Base-by-base conservation (phyloP, 2,329 filamentous ascomycete species). In the Alternaria arbusti region DNA sequence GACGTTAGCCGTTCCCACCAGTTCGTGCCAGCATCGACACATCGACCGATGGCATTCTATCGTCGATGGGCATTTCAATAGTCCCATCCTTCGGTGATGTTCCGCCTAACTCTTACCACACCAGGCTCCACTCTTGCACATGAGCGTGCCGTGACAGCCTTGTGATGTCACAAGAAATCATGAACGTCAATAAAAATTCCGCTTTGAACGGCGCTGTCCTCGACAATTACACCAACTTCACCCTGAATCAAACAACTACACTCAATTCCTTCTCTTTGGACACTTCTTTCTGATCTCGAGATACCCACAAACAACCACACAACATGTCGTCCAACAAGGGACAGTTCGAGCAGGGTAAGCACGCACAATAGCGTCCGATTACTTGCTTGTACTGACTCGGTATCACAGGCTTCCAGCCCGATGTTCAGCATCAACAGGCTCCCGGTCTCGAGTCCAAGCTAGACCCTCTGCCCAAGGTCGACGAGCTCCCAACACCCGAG, bases 401-500 rank as follows among this genome's bases (percentile, higher is more conserved):
- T 36, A 20, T n/a, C n/a, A 10, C 40, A 78, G 86, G 85, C 43
- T 82, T 87, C 70, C 74, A 83, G 64, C 79, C 87, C 54, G 64
- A 70, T n/a, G 81, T 88, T 47, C 76, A 79, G 59, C 74, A 88
- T 66, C 84, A 88, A 70, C 71, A 82, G 44, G 80, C 81, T 23
- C 86, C 87, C 0, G 87, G 87, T 9, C 81, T 84, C 15, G 83
- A 90, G 66, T 78, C 82, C 26, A 79, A 87, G 17, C 83, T 93
- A 82, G 80, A 86, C 20, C 84, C 84, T 1, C 83, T 86, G 59
- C 89, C 91, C 1, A 82, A 86, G 47, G 88, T 86, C 60, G 88
- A 90, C 59, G 83, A 90, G 62, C 80, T 94, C 3, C 92, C 92
- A 0, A 89, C 88, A 6, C 85, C 87, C 17, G 87, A 91, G 62